Evolutionary conservation across 805 yeast genomes (phyloP).

Genomic region (Ogataea pini): DNA sequence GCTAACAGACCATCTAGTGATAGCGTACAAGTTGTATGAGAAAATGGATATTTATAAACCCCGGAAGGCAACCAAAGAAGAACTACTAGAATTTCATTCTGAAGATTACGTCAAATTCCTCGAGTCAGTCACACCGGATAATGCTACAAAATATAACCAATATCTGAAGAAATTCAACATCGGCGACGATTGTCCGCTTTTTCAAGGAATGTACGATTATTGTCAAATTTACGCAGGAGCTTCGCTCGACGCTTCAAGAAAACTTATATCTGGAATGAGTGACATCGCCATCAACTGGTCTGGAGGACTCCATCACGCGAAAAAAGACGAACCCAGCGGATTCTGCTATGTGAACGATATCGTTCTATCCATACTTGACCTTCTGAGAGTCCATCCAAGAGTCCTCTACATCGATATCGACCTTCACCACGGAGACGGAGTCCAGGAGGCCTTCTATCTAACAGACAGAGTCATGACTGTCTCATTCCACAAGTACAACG

Average conservation of each 20-base stretch:
- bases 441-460: conserved; percentile 93
- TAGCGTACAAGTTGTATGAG: conserved; percentile 81
- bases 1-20: conserved; percentile 90
- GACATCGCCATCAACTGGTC: conserved; percentile 96
- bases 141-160: conserved; percentile 56
- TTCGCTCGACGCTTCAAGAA: conserved; percentile 87
- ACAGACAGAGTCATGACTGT: conserved; percentile 97
- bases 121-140: conserved; percentile 75
- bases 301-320: conserved; percentile 96
- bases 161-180: conserved; percentile 74
- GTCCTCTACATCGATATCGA: conserved; percentile 93
- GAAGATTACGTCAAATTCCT: conserved; percentile 83
- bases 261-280: conserved; percentile 79
- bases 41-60: conserved; percentile 89
- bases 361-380: conserved; percentile 81
- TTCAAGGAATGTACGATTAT: conserved; percentile 92
- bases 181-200: conserved; percentile 93
- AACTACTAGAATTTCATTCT: conserved; percentile 79
- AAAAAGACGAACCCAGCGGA: conserved; percentile 91
- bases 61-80: conserved; percentile 76
- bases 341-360: conserved; percentile 95
- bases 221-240: conserved; percentile 91
- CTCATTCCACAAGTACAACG: conserved; percentile 89
- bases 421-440: conserved; percentile 97
- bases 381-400: conserved; percentile 85